phyloP scores from a whole-genome alignment of 2,329 filamentous ascomycete species.

The Penicillium sp. region DNA sequence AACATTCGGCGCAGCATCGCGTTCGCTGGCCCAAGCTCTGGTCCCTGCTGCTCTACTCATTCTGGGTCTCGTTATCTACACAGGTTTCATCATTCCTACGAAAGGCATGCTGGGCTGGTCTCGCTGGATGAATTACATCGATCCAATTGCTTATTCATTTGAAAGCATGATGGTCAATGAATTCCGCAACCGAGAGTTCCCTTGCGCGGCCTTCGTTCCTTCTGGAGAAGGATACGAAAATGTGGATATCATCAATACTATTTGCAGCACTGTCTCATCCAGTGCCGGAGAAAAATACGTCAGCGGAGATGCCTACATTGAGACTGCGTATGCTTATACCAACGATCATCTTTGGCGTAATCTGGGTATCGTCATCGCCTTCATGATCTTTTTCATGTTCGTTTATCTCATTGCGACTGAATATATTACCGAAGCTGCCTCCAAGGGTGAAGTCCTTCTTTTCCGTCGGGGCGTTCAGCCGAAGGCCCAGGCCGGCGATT shows the following conservation, averaged over 20 bases:
- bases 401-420: conserved; percentile 26
- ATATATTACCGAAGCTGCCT: conserved; percentile 24
- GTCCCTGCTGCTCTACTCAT: conserved; percentile 53
- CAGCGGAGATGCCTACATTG: neutral
- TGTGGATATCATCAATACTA: neutral
- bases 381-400: conserved; percentile 4
- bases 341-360: conserved; percentile 6
- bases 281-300: neutral
- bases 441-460: conserved; percentile 31
- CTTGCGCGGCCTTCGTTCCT: conserved; percentile 19
- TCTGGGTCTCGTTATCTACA: conserved; percentile 47
- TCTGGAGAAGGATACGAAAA: neutral
- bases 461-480: conserved; percentile 10
- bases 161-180: conserved; percentile 83
- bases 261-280: conserved; percentile 26
- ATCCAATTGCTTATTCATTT: conserved; percentile 73
- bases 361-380: conserved; percentile 6
- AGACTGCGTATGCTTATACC: neutral
- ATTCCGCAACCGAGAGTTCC: conserved; percentile 68
- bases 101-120: conserved; percentile 64
- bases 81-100: conserved; percentile 39
- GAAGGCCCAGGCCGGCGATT: neutral
- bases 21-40: conserved; percentile 58
- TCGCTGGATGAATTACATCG: conserved; percentile 78
- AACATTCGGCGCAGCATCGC: conserved; percentile 63